Evolutionary conservation across 108 stramenopile genomes (phyloP).

Genomic region (Nannochloropsis salina): DNA sequence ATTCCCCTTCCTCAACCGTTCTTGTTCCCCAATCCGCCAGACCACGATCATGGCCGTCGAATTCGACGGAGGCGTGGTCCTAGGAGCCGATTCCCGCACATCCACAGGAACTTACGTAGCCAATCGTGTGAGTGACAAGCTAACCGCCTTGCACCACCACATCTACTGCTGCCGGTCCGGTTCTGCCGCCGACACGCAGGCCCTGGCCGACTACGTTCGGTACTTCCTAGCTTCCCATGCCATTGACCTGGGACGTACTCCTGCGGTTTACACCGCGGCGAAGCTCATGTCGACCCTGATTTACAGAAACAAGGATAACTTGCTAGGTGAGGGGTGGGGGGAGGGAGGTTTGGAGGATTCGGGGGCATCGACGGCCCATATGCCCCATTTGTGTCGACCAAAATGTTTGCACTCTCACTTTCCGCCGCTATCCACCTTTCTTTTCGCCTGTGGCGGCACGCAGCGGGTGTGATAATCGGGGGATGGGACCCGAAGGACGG

Average conservation of each 20-base stretch:
- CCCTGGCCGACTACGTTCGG: slow-evolving; percentile 79
- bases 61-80: slow-evolving; percentile 84
- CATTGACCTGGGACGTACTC: slow-evolving; percentile 76
- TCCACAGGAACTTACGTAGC: slow-evolving; percentile 94
- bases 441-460: neutral
- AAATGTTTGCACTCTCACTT: neutral
- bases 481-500: slow-evolving; percentile 91
- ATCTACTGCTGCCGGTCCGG: slow-evolving; percentile 92
- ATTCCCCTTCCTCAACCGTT: neutral
- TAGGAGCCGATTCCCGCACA: slow-evolving; percentile 91
- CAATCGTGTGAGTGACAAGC: slow-evolving; percentile 89
- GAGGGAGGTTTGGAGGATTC: neutral
- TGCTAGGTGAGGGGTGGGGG: slow-evolving; percentile 51
- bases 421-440: neutral
- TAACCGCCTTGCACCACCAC: slow-evolving; percentile 78
- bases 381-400: too few relatives aligned
- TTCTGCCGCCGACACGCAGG: slow-evolving; percentile 93
- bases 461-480: slow-evolving; percentile 89
- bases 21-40: slow-evolving; percentile 6
- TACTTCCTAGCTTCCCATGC: slow-evolving; percentile 72
- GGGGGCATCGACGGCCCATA: neutral
- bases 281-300: slow-evolving; percentile 69
- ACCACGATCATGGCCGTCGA: slow-evolving; percentile 93
- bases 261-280: slow-evolving; percentile 82
- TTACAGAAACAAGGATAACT: slow-evolving; percentile 91